A percentile compares a stretch with the other conserved stretches of the same genome.
These are phyloP conservation scores for Ehretia macrophylla DNA, from an alignment of 257 asterid species.

Conservation along the genomic window DNA sequence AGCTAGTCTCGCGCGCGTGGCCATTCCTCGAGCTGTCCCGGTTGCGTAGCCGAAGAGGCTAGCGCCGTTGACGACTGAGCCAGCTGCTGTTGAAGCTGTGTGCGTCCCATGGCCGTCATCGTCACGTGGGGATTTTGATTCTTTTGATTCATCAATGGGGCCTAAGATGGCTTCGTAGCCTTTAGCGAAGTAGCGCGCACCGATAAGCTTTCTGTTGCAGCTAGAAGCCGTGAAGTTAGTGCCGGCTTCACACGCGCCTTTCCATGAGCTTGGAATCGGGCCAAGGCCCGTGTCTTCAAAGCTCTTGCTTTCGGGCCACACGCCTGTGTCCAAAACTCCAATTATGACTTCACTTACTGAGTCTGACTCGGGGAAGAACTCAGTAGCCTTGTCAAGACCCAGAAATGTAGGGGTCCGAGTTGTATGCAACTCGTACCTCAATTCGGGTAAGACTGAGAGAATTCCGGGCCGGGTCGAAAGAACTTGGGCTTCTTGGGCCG, in stretches of 20 bases:
- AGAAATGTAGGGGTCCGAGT: constrained; percentile 79
- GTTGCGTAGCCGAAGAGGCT: constrained; percentile 71
- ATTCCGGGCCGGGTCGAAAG: constrained; percentile 56
- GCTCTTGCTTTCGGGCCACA: constrained; percentile 94
- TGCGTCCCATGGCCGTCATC: constrained; percentile 98
- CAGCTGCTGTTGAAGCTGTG: constrained; percentile 87
- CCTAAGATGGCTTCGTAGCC: constrained; percentile 81
- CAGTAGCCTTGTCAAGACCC: constrained; percentile 61
- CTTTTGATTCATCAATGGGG: constrained; percentile 62
- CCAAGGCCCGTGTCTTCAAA: constrained; percentile 66
- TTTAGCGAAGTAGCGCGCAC: constrained; percentile 66
- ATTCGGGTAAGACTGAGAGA: constrained; percentile 54
- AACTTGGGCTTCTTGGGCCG: constrained; percentile 45
- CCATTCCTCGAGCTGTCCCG: constrained; percentile 94
- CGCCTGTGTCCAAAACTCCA: constrained; percentile 85
- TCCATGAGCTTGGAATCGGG: constrained; percentile 70
- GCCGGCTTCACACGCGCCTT: constrained; percentile 65
- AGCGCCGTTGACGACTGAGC: constrained; percentile 61
- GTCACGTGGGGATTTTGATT: constrained; percentile 76
- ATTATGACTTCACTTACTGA: constrained; percentile 54
- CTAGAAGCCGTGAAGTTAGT: constrained; percentile 50
- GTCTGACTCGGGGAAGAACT: constrained; percentile 52
- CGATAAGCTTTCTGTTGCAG: constrained; percentile 71
- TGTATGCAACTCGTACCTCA: constrained; percentile 73
- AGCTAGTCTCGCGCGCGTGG: constrained; percentile 67